These are phyloP conservation scores for Spergularia marina DNA, from an alignment of 148 eudicot species.

Conservation along the genomic window DNA sequence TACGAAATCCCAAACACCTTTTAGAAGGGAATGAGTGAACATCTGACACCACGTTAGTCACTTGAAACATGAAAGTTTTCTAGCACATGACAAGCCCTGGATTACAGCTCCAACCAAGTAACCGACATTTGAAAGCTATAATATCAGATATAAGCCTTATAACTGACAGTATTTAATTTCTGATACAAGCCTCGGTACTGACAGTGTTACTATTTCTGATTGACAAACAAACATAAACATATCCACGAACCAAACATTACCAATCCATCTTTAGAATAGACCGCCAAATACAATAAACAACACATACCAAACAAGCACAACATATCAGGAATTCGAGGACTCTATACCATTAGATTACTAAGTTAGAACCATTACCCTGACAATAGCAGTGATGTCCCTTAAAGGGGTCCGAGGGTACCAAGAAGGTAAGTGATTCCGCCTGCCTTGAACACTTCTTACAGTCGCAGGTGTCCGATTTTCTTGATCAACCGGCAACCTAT, in stretches of 20 bases:
- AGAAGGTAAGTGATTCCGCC: constrained; percentile 44
- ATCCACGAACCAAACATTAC: neutral
- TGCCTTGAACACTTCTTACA: constrained; percentile 10
- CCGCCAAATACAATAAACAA: neutral
- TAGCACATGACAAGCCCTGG: no score
- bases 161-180: no score
- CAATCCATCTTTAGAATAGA: neutral
- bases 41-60: no score
- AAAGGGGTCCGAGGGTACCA: constrained; percentile 68
- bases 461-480: constrained; percentile 15
- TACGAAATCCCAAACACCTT: neutral
- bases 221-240: neutral
- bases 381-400: constrained; percentile 48
- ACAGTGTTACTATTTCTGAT: no score
- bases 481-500: constrained; percentile 15
- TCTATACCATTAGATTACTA: neutral
- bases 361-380: constrained; percentile 40
- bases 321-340: neutral
- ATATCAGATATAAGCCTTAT: no score
- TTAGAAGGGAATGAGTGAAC: no score
- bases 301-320: neutral
- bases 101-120: no score
- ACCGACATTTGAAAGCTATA: no score
- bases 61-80: no score
- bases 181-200: no score